Percentiles rank a stretch among this genome's conserved stretches.
Evolutionary conservation across 192 early-diverging fungal species (phyloP).

Genomic region (Rhizophagus sp.): DNA sequence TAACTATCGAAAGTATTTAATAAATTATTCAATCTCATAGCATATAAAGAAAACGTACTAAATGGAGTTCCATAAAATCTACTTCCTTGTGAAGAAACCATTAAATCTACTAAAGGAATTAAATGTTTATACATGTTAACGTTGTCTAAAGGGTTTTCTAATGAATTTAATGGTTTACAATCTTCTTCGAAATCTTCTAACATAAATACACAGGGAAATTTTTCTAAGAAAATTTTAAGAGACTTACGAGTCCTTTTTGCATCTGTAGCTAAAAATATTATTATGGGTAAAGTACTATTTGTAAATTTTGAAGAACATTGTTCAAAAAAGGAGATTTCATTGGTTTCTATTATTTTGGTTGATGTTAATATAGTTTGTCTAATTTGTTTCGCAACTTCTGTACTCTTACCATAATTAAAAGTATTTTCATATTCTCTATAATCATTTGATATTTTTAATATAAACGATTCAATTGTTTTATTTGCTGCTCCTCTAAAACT

Average conservation of each 20-base stretch:
- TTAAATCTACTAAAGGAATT: not conserved
- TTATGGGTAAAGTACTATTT: not conserved
- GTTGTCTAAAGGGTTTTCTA: not conserved
- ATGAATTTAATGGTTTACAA: not conserved
- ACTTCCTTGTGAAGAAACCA: not conserved
- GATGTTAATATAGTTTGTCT: not conserved
- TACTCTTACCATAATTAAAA: not conserved
- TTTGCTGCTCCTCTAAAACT: not conserved
- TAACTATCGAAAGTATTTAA: not conserved
- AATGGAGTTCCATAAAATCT: not conserved
- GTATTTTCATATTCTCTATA: not conserved
- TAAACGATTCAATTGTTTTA: not conserved
- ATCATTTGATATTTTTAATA: not conserved
- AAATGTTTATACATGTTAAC: not conserved
- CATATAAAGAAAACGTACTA: not conserved
- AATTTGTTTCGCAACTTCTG: not conserved
- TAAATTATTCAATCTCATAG: not conserved
- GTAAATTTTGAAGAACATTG: not conserved
- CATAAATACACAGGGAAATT: slow-evolving; percentile 5
- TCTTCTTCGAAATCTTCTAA: not conserved
- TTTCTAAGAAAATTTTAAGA: not conserved
- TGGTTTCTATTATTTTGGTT: not conserved
- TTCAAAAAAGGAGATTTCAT: not conserved
- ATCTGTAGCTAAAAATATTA: not conserved
- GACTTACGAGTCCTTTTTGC: not conserved